Evolutionary conservation across 164 flowering plant genomes (phyloP), one percentile per base, ranked within the genome.

Genomic region (Liquidambar formosana): DNA sequence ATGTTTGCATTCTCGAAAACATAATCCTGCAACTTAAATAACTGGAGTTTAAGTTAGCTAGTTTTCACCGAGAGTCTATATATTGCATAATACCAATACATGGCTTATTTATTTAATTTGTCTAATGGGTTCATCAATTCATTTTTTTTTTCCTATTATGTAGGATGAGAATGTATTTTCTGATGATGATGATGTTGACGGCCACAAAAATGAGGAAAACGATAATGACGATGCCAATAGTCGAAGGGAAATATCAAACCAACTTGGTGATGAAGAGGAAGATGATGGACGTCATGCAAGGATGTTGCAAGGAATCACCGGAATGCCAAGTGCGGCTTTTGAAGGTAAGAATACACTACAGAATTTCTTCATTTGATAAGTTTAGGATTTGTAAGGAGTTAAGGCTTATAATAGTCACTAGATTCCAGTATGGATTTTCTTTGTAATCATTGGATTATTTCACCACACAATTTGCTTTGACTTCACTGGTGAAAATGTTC

Each of bases 111-210:
- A 14, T 28, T 61, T 63, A 14, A 21, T 46, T 46, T 18, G n/a
- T 25, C 27, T 16, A 10, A 0, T 58, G n/a, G 10, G 22, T 8
- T 23, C 43, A 45, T 46, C 63, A 14, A 10, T 19, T 14, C 8
- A 11, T 60, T 0, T 12, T 46, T 12, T 41, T 9, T n/a, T 47
- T 41, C 72, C 22, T 11, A 19, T 49, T 44, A 1, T 72, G 52
- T 75, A 94, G 97, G 97, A 94, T 80, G 96, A 86, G 74, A 71
- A 90, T 75, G 75, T 94, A 46, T 64, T 64, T 10, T 90, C 97
- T 0, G 92, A 91, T 71, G 92, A 84, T 53, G 90, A 80, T 9
- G 87, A 82, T 28, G 80, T 75, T 1, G 70, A 74, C 21, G 67
- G 45, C 3, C 26, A 21, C 28, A n/a, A 22, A 16, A 80, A 66